Base-by-base conservation (phyloP, 2,329 filamentous ascomycete genomes). In the Phaeosphaeriaceae sp. region DNA sequence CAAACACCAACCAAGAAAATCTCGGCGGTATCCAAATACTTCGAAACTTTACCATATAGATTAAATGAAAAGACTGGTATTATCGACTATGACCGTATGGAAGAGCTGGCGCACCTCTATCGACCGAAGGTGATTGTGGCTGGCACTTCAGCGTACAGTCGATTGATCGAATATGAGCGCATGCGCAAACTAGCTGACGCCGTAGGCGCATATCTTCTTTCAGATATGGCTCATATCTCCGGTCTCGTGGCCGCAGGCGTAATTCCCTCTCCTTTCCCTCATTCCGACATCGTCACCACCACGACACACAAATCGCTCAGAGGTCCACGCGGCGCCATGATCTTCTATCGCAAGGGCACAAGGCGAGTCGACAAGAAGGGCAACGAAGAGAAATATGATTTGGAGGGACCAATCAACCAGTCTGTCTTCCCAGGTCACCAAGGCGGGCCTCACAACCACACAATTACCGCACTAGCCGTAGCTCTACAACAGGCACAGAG, bases 391-490 rank as follows among this genome's bases (percentile, higher is more conserved):
- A 81, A 92, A 67, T 99, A 97, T 75, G 92, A 99, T 70, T 85
- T 99, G 28, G 94, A 99, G 82, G 85, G 87, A 65, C 90, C 92
- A 48, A 99, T 99, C 83, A 99, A 99, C 82, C 92, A 95, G 77
- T 97, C 94, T 49, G 94, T 99, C 74, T 99, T 99, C 86, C 94
- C 94, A 48, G 94, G 94, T 54, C 94, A 99, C 81, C 94, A 99
- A 81, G 94, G 94, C 72, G 94, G 94, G 26, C 94, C 94, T 44
- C 94, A 99, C 84, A 99, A 99, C 83, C 94, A 99, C 85, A 99
- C 94, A 73, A 99, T 99, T 79, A 97, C 93, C 55, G 94, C 94
- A 42, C 84, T 99, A 56, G 87, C 94, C 29, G 94, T 99, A 50
- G 94, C 94, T 36, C 83, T 99, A 60, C 92, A 96, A 81, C 94